A percentile compares a stretch with the other conserved stretches of the same genome.
Evolutionary conservation across 345 rosid genomes (phyloP).

Genomic region (Pistacia integerrima): DNA sequence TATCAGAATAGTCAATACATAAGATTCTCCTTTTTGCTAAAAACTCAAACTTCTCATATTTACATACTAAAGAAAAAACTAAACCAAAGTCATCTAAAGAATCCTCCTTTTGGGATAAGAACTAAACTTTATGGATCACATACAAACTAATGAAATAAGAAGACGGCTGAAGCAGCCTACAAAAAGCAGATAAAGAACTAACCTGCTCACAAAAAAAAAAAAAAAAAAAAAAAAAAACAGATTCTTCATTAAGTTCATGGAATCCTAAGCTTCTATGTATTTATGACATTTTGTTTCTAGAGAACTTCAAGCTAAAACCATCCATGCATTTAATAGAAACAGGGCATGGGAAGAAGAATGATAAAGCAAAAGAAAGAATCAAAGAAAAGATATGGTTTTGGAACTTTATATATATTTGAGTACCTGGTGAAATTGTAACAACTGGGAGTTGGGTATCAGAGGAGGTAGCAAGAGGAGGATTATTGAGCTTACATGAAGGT

Average conservation of each 20-base stretch:
- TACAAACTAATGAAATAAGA: neutral
- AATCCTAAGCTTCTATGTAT: slow-evolving; percentile 18
- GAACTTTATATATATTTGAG: neutral
- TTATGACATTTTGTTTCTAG: neutral
- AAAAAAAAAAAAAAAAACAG: neutral
- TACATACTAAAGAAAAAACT: slow-evolving; percentile 1
- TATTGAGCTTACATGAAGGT: slow-evolving; percentile 42
- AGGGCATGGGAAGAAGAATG: slow-evolving; percentile 20
- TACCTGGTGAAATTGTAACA: slow-evolving; percentile 46
- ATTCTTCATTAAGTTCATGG: neutral
- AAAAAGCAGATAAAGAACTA: neutral
- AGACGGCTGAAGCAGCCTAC: neutral
- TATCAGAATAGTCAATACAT: slow-evolving; percentile 13
- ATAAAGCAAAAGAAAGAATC: slow-evolving; percentile 3
- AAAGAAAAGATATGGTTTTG: neutral
- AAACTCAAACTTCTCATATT: neutral
- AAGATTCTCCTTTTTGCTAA: slow-evolving; percentile 13
- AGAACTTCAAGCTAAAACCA: slow-evolving; percentile 28
- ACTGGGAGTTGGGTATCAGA: slow-evolving; percentile 35
- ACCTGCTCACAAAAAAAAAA: no score
- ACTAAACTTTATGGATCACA: neutral
- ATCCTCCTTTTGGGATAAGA: neutral
- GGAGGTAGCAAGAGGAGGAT: slow-evolving; percentile 45
- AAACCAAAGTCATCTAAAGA: neutral
- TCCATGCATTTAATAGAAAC: slow-evolving; percentile 25